Percentiles rank a stretch among this genome's conserved stretches.
These are phyloP conservation scores for Neoboletus magnificus DNA, from an alignment of 768 basidiomycete species.

Conservation along the genomic window DNA sequence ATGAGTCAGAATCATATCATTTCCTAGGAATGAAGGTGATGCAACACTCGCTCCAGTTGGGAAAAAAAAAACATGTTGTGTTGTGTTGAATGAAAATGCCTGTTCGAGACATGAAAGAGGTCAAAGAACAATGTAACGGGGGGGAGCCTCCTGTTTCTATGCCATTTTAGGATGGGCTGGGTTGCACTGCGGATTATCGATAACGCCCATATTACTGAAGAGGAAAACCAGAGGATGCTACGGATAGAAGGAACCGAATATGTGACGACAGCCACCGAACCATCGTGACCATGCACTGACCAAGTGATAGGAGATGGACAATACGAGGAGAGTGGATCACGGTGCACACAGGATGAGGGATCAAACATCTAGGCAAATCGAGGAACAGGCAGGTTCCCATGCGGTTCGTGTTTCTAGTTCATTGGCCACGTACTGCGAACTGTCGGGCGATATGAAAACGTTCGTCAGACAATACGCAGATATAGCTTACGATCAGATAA, in stretches of 20 bases:
- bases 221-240: constrained; percentile 6
- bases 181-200: constrained; percentile 11
- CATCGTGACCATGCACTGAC: constrained; percentile 1
- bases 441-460: constrained; percentile 26
- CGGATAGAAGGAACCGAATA: constrained; percentile 1
- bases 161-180: constrained; percentile 13
- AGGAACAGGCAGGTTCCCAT: constrained; percentile 12
- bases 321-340: neutral
- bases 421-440: constrained; percentile 12
- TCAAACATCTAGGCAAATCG: constrained; percentile 13
- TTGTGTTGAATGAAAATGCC: constrained; percentile 2
- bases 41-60: neutral
- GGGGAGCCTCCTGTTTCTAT: constrained; percentile 17
- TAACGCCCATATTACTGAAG: constrained; percentile 14
- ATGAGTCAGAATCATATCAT: neutral
- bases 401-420: constrained; percentile 7
- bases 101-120: neutral
- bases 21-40: constrained; percentile 13
- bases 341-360: constrained; percentile 6
- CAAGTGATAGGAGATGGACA: neutral
- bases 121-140: constrained; percentile 9
- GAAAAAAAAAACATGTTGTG: neutral
- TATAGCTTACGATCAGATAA: constrained; percentile 24
- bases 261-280: neutral
- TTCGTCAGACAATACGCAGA: constrained; percentile 17